phyloP scores from a whole-genome alignment of 208 protist species.

The Angomonas desouzai region DNA sequence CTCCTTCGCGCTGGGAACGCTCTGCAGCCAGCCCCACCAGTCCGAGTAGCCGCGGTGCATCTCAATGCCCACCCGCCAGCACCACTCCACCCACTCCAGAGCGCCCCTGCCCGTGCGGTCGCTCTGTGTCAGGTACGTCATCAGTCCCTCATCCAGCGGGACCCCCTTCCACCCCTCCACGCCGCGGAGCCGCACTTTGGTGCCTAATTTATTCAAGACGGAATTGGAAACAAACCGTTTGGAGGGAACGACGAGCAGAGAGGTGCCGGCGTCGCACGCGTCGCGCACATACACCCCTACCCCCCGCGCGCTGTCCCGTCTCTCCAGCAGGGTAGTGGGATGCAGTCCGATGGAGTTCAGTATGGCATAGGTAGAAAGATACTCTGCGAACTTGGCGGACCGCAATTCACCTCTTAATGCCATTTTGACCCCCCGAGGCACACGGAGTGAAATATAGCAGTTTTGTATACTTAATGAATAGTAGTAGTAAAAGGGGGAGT shows the following conservation, averaged over 20 bases:
- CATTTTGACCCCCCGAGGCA: not conserved
- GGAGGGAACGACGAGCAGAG: constrained; percentile 72
- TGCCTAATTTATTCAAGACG: constrained; percentile 47
- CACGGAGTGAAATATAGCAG: too few species aligned
- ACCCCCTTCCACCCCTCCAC: not conserved
- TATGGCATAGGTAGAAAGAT: constrained; percentile 83
- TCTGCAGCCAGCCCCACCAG: constrained; percentile 82
- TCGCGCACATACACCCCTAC: constrained; percentile 81
- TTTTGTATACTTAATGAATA: too few species aligned
- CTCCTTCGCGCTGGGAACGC: constrained; percentile 38
- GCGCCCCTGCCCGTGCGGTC: constrained; percentile 8
- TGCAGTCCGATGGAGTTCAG: constrained; percentile 73
- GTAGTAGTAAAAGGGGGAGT: too few species aligned
- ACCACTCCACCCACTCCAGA: constrained; percentile 58
- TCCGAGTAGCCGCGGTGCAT: constrained; percentile 64
- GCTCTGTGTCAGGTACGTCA: constrained; percentile 48
- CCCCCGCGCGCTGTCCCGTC: constrained; percentile 61
- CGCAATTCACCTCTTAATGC: constrained; percentile 29
- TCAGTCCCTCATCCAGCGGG: constrained; percentile 35
- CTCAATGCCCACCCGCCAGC: constrained; percentile 78
- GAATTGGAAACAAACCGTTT: constrained; percentile 46
- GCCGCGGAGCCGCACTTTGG: not conserved
- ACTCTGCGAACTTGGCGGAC: constrained; percentile 79
- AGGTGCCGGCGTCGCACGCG: constrained; percentile 76
- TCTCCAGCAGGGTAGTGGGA: constrained; percentile 75